Evolutionary conservation across 2,329 filamentous ascomycete species (phyloP).

Genomic region (Fusarium sp.): DNA sequence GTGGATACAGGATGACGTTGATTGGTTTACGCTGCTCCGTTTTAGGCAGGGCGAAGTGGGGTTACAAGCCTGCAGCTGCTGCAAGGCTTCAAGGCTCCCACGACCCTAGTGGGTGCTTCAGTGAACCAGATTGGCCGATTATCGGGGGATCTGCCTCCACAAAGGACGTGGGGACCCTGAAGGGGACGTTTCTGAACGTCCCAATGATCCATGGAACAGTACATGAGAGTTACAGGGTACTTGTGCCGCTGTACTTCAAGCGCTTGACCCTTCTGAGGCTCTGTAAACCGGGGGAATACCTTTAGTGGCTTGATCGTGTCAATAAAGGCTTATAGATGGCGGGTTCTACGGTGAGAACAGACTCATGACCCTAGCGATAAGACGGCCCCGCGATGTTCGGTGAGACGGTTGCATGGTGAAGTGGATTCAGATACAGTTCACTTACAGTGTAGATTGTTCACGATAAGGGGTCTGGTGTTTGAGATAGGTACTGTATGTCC

Average conservation of each 20-base stretch:
- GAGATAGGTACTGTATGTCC: neutral
- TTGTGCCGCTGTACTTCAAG: conserved; percentile 24
- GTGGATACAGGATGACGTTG: conserved; percentile 8
- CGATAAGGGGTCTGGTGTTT: conserved; percentile 9
- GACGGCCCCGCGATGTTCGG: conserved; percentile 34
- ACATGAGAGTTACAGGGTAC: conserved; percentile 35
- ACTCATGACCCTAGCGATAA: conserved; percentile 44
- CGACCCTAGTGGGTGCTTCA: conserved; percentile 19
- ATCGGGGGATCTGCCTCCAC: conserved; percentile 33
- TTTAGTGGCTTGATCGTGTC: conserved; percentile 25
- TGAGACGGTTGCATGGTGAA: conserved; percentile 13
- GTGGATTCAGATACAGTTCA: neutral
- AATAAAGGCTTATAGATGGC: conserved; percentile 14
- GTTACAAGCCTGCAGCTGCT: conserved; percentile 17
- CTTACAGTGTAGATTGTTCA: conserved; percentile 11
- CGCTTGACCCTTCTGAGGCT: conserved; percentile 33
- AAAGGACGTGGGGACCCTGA: conserved; percentile 40
- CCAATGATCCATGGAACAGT: conserved; percentile 10
- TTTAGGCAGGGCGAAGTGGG: conserved; percentile 30
- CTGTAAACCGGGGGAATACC: conserved; percentile 16
- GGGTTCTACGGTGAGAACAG: conserved; percentile 30
- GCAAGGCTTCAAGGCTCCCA: conserved; percentile 42
- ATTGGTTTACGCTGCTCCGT: conserved; percentile 31
- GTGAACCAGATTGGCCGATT: conserved; percentile 38
- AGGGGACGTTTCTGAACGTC: conserved; percentile 17